Conservation (phyloP, 306 rosid species). For the Cucumis hystrix region DNA sequence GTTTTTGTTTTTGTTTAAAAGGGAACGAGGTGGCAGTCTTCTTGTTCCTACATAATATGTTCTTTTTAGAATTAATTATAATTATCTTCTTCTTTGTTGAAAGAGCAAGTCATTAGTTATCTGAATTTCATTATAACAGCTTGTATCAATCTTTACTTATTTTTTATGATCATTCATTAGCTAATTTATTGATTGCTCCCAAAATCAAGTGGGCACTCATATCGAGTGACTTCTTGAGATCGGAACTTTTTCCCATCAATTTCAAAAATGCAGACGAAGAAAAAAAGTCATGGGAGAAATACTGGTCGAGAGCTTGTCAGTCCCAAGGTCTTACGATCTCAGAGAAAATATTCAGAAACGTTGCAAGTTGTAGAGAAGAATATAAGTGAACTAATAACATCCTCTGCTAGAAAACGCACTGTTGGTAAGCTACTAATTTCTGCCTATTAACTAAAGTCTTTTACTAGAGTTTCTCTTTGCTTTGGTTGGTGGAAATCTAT, state of each 20-base stretch:
- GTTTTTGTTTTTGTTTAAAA: background rate
- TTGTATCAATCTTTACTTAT: background rate
- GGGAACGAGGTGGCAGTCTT: background rate
- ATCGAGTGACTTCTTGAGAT: constrained; percentile 1
- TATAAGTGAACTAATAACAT: constrained; percentile 50
- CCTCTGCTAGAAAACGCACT: constrained; percentile 59
- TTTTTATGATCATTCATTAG: constrained; percentile 9
- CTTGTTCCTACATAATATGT: background rate
- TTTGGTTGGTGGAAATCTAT: background rate
- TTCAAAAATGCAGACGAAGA: constrained; percentile 65
- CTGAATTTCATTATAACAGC: background rate
- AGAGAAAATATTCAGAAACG: constrained; percentile 40
- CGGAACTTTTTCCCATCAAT: constrained; percentile 3
- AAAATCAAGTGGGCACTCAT: constrained; percentile 3
- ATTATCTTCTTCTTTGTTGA: background rate
- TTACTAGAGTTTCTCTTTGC: background rate
- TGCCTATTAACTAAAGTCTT: background rate
- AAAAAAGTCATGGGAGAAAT: constrained; percentile 39
- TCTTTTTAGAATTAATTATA: background rate
- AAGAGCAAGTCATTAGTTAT: background rate
- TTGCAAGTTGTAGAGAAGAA: constrained; percentile 44
- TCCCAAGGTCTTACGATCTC: constrained; percentile 55
- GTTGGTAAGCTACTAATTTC: constrained; percentile 30
- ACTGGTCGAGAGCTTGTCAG: constrained; percentile 32
- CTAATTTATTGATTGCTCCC: constrained; percentile 11